Conservation (phyloP, 192 early-diverging fungal genomes). For the Coemansia sp. region DNA sequence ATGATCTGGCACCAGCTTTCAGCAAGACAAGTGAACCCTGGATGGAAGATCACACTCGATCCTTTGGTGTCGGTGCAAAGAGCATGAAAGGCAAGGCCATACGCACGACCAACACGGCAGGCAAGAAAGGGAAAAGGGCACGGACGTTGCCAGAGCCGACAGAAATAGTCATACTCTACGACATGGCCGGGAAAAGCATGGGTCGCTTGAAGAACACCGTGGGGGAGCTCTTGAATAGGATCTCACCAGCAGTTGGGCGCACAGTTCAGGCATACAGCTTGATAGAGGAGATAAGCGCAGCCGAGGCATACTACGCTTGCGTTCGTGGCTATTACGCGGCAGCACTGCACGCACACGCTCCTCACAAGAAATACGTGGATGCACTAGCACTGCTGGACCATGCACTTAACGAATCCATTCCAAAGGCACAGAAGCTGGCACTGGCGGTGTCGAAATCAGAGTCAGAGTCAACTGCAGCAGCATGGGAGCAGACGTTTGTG, state of each 20-base stretch:
- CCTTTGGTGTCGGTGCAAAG: neutral
- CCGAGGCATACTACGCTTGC: constrained; percentile 34
- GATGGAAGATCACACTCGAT: neutral
- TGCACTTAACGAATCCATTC: constrained; percentile 17
- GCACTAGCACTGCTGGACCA: constrained; percentile 42
- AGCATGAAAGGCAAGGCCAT: neutral
- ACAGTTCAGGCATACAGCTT: constrained; percentile 19
- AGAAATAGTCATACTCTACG: constrained; percentile 28
- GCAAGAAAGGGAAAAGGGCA: neutral
- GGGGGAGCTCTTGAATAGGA: constrained; percentile 10
- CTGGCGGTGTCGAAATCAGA: constrained; percentile 4
- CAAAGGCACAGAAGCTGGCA: constrained; percentile 12
- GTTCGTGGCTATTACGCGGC: constrained; percentile 42
- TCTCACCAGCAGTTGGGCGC: constrained; percentile 22
- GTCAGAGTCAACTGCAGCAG: constrained; percentile 6
- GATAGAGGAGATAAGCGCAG: constrained; percentile 23
- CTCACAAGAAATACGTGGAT: constrained; percentile 18
- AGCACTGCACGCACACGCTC: constrained; percentile 27
- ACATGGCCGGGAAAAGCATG: constrained; percentile 33
- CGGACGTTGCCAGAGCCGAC: constrained; percentile 3
- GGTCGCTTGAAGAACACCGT: constrained; percentile 14
- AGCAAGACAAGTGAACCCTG: neutral
- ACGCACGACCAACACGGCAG: neutral
- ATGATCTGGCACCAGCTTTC: neutral
- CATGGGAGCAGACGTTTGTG: constrained; percentile 16